Base-by-base conservation (phyloP, 768 basidiomycete species). In the Lactifluus volemus region DNA sequence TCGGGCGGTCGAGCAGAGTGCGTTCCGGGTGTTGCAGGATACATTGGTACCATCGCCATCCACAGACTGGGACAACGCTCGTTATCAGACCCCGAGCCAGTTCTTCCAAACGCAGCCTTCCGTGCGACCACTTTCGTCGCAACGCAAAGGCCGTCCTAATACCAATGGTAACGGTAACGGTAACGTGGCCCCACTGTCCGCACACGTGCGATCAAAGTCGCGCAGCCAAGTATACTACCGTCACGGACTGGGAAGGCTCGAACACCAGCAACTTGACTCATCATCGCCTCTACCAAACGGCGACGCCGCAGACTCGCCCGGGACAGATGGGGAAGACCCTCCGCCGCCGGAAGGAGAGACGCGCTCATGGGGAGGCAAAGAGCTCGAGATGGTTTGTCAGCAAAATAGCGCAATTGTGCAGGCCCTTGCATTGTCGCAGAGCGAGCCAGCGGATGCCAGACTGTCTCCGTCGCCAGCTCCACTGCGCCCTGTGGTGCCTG, bases 321-420 rank as follows among this genome's bases (percentile, higher is more conserved):
- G 66, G 38, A 70, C 63, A 65, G 65, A 66, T 32, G 25, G 61
- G 50, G 70, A 69, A 41, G 72, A 75, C n/a, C 59, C 63, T 39
- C 74, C 73, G 36, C 70, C 68, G 14, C 74, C 71, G 64, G 63
- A 64, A 47, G 71, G 67, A 55, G 79, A 78, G 64, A 80, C 80
- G 39, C 79, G 78, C 42, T 64, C 84, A 57, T 89, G 87, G 85
- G 88, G 84, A 38, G 84, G 89, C n/a, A 83, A 84, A 59, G 94
- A 96, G 68, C 73, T 98, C 62, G 85, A 90, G 69, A 73, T 87
- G 67, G 82, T 89, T 36, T 95, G 92, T 70, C 83, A 85, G 65
- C 94, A 97, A 72, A 98, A 97, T 68, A 93, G 92, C 69, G 79
- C 89, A 14, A 84, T 98, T 41, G 81, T 89, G 3, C 75, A 84